Base-by-base conservation (phyloP, 2,329 filamentous ascomycete species). In the Stachybotrys elegans region DNA sequence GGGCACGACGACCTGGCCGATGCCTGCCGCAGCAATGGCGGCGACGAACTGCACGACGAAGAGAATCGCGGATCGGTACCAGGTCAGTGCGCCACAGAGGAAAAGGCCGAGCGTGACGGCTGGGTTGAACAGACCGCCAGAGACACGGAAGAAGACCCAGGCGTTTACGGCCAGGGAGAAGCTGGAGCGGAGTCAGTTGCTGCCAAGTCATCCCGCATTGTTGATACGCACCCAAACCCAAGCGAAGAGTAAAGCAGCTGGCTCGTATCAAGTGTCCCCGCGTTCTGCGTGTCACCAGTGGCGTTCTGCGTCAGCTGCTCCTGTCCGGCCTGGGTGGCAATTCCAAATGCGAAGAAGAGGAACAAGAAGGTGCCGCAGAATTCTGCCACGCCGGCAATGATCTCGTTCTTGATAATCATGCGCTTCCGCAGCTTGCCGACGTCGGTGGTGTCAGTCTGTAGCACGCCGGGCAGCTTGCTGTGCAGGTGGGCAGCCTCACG, bases 31-130 rank as follows among this genome's bases (percentile, higher is more conserved):
- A 20, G 61, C 42, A 47, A 64, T 75, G 2, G 69, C 70, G 1
- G 62, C 77, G 2, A 73, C 49, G 8, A 81, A 58, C 54, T 81
- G 78, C 2, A 76, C 68, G 4, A 66, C 52, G 45, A 78, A 68
- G n/a, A 79, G 57, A 4, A 72, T 61, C 0, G 67, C 42, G 5
- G 69, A 72, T 5, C 77, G 73, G 2, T 69, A 39, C 12, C 67
- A 57, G 6, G 61, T 63, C 22, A 81, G 65, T 3, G 69, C 74
- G 16, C 71, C 70, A 22, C 73, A 68, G 16, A 80, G 61, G 19
- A 70, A 63, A 44, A 80, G 71, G 3, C 71, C 76, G 2, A 81
- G 60, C 0, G 77, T 79, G 17, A 66, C 62, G 9, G 62, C 62
- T 4, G 62, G 62, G 48, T 66, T 66, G 48, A 66, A 66, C 5